A percentile compares a stretch with the other conserved stretches of the same genome.
These are phyloP conservation scores for Paraconiothyrium sp. DNA, from an alignment of 2,329 filamentous ascomycete genomes.

Conservation along the genomic window DNA sequence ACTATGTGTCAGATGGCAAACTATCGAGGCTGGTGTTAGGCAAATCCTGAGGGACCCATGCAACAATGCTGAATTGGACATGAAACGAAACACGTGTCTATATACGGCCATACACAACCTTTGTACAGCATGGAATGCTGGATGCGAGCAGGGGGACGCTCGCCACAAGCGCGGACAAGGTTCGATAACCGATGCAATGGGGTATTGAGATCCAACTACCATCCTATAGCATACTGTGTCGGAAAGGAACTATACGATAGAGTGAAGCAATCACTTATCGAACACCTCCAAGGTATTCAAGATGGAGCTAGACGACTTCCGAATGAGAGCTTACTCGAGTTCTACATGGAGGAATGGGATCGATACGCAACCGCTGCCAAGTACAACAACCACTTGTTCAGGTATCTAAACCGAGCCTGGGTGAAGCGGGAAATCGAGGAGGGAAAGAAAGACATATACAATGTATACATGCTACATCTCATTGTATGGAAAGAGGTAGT, in stretches of 20 bases:
- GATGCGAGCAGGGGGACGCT: conserved; percentile 43
- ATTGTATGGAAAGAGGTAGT: conserved; percentile 86
- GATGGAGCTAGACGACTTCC: conserved; percentile 77
- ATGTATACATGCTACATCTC: conserved; percentile 95
- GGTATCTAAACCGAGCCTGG: conserved; percentile 97
- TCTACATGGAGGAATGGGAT: conserved; percentile 97
- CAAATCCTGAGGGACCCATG: conserved; percentile 83
- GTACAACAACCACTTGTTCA: conserved; percentile 96
- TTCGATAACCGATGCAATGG: conserved; percentile 43
- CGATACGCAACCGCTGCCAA: conserved; percentile 95
- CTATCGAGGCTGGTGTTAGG: conserved; percentile 85
- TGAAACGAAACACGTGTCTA: conserved; percentile 96
- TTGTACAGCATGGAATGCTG: conserved; percentile 95
- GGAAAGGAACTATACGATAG: conserved; percentile 86
- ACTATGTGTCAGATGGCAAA: conserved; percentile 74
- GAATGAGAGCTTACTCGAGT: conserved; percentile 88
- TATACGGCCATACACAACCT: conserved; percentile 99
- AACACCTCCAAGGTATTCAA: conserved; percentile 83
- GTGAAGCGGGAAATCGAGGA: conserved; percentile 99
- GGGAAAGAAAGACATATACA: conserved; percentile 96
- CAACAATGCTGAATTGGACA: conserved; percentile 89
- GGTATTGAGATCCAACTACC: background rate
- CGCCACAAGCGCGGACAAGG: conserved; percentile 83
- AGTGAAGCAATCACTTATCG: conserved; percentile 74
- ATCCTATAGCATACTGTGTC: conserved; percentile 67